phyloP scores from a whole-genome alignment of 352 stramenopile species.

The Vaucheria bursata region DNA sequence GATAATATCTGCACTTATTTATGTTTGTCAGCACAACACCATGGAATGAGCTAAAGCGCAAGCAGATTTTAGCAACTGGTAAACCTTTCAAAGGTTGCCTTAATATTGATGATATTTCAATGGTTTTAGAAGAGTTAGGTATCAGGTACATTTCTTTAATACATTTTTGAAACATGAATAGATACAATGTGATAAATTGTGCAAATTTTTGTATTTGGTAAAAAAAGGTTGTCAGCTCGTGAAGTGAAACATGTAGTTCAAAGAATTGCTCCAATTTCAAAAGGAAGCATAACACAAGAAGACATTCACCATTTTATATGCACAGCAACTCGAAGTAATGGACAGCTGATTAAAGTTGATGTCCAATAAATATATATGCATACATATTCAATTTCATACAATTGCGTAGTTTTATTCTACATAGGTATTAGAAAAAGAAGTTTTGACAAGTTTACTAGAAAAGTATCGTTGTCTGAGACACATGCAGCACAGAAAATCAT shows the following conservation, averaged over 20 bases:
- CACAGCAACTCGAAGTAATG: conserved; percentile 13
- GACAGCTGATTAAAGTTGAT: conserved; percentile 22
- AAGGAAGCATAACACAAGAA: conserved; percentile 31
- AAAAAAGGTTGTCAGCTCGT: not conserved
- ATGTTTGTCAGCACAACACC: conserved; percentile 18
- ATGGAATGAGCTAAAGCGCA: conserved; percentile 32
- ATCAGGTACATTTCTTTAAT: conserved; percentile 12
- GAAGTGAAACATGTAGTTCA: conserved; percentile 35
- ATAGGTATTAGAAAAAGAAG: not conserved
- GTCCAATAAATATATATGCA: conserved; percentile 6
- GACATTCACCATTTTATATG: conserved; percentile 32
- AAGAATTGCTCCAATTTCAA: conserved; percentile 28
- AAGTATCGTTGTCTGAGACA: conserved; percentile 21
- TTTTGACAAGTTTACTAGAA: not conserved
- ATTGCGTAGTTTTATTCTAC: not conserved
- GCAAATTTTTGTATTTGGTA: too few relatives aligned
- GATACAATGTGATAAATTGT: too few relatives aligned
- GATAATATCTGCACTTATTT: too few relatives aligned
- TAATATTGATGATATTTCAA: conserved; percentile 22
- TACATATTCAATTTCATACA: not conserved
- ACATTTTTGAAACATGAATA: too few relatives aligned
- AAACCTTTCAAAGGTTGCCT: conserved; percentile 36
- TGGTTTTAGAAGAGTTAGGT: conserved; percentile 32
- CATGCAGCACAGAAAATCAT: conserved; percentile 36
- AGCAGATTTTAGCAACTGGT: conserved; percentile 19